Conservation (phyloP, 306 rosid species). For the Trichosanthes truncata region DNA sequence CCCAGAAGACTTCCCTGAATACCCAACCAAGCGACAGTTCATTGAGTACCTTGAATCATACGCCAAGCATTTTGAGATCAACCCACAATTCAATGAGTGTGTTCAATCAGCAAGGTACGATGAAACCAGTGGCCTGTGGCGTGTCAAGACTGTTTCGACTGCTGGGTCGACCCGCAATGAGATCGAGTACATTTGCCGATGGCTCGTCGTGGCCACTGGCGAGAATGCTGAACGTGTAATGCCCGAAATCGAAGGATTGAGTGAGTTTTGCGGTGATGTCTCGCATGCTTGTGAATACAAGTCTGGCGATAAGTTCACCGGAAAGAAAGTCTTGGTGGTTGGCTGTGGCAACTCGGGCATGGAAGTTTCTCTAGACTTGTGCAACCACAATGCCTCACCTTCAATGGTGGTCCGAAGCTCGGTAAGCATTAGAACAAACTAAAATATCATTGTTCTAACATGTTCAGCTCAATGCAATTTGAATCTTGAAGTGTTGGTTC, state of each 20-base stretch:
- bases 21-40: constrained; percentile 75
- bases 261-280: constrained; percentile 32
- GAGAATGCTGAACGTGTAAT: constrained; percentile 82
- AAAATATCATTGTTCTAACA: neutral
- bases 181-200: constrained; percentile 70
- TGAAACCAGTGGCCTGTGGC: constrained; percentile 71
- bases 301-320: constrained; percentile 21
- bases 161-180: constrained; percentile 19
- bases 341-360: constrained; percentile 64
- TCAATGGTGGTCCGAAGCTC: constrained; percentile 78
- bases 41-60: constrained; percentile 72
- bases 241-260: constrained; percentile 66
- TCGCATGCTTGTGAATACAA: constrained; percentile 37
- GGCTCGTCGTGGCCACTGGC: constrained; percentile 94
- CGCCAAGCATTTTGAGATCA: constrained; percentile 51
- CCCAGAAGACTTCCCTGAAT: constrained; percentile 72
- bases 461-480: neutral
- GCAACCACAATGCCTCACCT: constrained; percentile 74
- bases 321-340: constrained; percentile 40
- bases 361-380: constrained; percentile 83
- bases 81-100: constrained; percentile 70
- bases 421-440: constrained; percentile 27
- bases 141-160: constrained; percentile 45
- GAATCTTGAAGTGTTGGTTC: neutral
- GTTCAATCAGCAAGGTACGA: constrained; percentile 67